Percentiles rank a stretch among this genome's conserved stretches.
Conservation (phyloP, 225 moss, liverwort and hornwort species). For the Sphagnum tenellum region DNA sequence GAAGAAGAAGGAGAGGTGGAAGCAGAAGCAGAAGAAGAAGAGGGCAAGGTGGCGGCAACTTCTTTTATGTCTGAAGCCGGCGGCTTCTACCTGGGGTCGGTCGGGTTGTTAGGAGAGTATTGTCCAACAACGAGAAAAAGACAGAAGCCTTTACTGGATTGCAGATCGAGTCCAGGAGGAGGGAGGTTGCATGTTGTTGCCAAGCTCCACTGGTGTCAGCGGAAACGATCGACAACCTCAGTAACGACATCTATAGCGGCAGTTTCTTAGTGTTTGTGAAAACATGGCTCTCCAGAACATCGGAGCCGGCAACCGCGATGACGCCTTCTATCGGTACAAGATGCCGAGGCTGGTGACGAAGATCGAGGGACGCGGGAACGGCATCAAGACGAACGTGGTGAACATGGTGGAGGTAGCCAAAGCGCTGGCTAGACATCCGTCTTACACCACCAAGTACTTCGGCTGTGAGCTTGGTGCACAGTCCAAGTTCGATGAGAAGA, state of each 20-base stretch:
- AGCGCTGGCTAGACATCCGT: conserved; percentile 7
- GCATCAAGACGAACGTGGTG: conserved; percentile 14
- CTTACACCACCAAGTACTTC: conserved; percentile 13
- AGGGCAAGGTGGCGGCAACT: conserved; percentile 54
- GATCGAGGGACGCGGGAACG: conserved; percentile 13
- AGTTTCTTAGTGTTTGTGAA: background rate
- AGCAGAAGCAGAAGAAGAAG: conserved; percentile 14
- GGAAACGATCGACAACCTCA: too few species aligned
- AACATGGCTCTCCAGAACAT: conserved; percentile 12
- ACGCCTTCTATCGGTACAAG: conserved; percentile 12
- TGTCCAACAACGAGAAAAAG: conserved; percentile 12
- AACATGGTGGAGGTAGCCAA: conserved; percentile 15
- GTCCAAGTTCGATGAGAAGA: conserved; percentile 15
- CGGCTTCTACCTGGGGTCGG: conserved; percentile 13
- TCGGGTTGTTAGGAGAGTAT: conserved; percentile 13
- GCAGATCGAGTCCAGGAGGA: background rate
- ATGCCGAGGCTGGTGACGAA: conserved; percentile 12
- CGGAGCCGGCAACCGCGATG: conserved; percentile 11
- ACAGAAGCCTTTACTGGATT: background rate
- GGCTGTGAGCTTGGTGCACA: conserved; percentile 12
- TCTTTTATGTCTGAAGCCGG: conserved; percentile 66
- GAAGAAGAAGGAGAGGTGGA: background rate
- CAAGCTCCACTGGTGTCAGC: too few species aligned
- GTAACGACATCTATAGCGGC: too few species aligned
- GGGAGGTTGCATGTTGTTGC: conserved; percentile 7